Evolutionary conservation across 306 rosid genomes (phyloP).

Genomic region (Hylodesmum podocarpum): DNA sequence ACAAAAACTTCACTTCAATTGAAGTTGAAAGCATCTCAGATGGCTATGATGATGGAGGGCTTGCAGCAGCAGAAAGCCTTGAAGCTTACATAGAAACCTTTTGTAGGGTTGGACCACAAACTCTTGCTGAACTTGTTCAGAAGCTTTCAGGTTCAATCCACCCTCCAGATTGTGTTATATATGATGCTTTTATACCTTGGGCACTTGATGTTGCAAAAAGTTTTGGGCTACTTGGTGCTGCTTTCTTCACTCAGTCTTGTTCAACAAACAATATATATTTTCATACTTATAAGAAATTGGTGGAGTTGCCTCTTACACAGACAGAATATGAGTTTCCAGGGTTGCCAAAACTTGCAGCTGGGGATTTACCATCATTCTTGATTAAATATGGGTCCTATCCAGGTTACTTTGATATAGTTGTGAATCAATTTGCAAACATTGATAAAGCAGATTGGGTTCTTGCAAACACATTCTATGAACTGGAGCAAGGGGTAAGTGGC

Average conservation of each 20-base stretch:
- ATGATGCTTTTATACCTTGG: slow-evolving; percentile 44
- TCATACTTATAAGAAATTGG: slow-evolving; percentile 12
- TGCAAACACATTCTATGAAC: slow-evolving; percentile 31
- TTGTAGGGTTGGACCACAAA: slow-evolving; percentile 16
- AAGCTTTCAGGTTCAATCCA: slow-evolving; percentile 1
- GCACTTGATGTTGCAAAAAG: slow-evolving; percentile 42
- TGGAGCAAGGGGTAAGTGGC: slow-evolving; percentile 36
- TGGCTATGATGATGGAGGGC: slow-evolving; percentile 34
- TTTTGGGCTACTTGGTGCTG: slow-evolving; percentile 29
- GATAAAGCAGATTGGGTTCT: slow-evolving; percentile 38
- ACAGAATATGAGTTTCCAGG: slow-evolving; percentile 9
- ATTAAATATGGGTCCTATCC: slow-evolving; percentile 24
- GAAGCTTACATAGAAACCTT: slow-evolving; percentile 23
- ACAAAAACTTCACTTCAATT: background rate
- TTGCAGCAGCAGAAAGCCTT: background rate
- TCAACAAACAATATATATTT: slow-evolving; percentile 27
- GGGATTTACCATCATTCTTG: slow-evolving; percentile 42
- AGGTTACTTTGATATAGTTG: background rate
- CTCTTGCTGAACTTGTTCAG: slow-evolving; percentile 10
- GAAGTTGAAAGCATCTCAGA: slow-evolving; percentile 38
- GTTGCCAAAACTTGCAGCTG: slow-evolving; percentile 17
- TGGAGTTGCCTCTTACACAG: slow-evolving; percentile 26
- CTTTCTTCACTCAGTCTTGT: slow-evolving; percentile 41
- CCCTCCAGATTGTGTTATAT: slow-evolving; percentile 30
- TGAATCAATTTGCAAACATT: slow-evolving; percentile 35